Evolutionary conservation across 306 rosid species (phyloP).

Genomic region (Geum urbanum): DNA sequence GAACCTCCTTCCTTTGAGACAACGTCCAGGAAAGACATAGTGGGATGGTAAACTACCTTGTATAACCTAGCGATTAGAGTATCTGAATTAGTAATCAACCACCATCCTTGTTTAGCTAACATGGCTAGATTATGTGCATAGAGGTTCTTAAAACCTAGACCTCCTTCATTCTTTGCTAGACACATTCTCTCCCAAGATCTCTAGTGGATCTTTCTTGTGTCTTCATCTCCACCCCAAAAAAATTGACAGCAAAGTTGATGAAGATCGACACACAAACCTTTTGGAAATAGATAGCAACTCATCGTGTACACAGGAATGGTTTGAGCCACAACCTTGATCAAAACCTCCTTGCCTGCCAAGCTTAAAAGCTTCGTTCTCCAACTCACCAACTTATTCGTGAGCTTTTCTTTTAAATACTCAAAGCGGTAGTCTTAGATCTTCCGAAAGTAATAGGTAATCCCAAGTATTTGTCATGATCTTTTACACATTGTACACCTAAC

Average conservation of each 20-base stretch:
- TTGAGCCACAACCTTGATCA: background rate
- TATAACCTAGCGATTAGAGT: no score
- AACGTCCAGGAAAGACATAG: no score
- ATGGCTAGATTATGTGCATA: background rate
- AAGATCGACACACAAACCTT: background rate
- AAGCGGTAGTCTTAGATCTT: background rate
- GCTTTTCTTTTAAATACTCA: background rate
- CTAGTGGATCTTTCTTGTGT: background rate
- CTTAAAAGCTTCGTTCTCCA: background rate
- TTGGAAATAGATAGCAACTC: background rate
- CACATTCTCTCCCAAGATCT: background rate
- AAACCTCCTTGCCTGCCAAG: background rate
- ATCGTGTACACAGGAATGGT: background rate
- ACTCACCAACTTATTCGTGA: background rate
- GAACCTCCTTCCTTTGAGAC: no score
- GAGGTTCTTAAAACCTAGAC: background rate
- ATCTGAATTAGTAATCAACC: background rate
- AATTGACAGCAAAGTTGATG: background rate
- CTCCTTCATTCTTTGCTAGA: background rate
- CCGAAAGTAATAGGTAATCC: background rate
- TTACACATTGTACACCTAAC: no score
- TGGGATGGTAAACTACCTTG: no score
- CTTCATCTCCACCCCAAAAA: background rate
- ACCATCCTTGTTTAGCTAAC: background rate
- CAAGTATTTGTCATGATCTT: background rate